A percentile compares a stretch with the other conserved stretches of the same genome.
Evolutionary conservation across 192 early-diverging fungal genomes (phyloP).

Genomic region (Cetraspora pellucida): DNA sequence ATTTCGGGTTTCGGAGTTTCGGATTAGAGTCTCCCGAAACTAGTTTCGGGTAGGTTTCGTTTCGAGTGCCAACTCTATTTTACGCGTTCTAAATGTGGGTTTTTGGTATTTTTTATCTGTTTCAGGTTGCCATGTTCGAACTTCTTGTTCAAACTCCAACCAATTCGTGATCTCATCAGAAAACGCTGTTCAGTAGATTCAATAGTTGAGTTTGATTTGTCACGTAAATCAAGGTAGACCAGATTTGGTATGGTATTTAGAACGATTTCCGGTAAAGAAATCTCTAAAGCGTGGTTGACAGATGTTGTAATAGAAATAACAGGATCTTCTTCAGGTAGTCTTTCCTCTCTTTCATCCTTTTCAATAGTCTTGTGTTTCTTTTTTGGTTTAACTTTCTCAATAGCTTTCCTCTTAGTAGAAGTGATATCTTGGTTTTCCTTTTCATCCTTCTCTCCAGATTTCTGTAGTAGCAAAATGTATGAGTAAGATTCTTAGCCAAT

Average conservation of each 20-base stretch:
- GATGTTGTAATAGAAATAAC: background rate
- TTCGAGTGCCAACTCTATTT: no score
- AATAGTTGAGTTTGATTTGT: constrained; percentile 1
- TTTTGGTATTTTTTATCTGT: background rate
- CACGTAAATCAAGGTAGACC: background rate
- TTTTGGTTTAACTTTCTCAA: background rate
- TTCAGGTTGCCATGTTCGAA: background rate
- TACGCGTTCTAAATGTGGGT: background rate
- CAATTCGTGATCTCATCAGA: background rate
- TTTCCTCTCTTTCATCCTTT: background rate
- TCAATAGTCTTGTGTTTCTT: background rate
- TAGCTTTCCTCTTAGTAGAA: background rate
- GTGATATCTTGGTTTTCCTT: background rate
- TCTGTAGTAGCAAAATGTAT: background rate
- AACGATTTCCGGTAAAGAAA: background rate
- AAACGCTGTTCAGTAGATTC: background rate
- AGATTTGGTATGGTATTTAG: constrained; percentile 14
- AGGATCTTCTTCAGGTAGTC: background rate
- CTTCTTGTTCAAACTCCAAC: background rate
- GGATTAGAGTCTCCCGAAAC: no score
- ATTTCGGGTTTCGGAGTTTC: no score
- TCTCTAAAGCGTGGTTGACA: background rate
- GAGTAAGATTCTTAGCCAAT: constrained; percentile 2
- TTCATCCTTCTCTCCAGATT: background rate
- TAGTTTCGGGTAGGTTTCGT: no score